Evolutionary conservation across 805 yeast genomes (phyloP).

Genomic region (Monosporozyma servazzii): DNA sequence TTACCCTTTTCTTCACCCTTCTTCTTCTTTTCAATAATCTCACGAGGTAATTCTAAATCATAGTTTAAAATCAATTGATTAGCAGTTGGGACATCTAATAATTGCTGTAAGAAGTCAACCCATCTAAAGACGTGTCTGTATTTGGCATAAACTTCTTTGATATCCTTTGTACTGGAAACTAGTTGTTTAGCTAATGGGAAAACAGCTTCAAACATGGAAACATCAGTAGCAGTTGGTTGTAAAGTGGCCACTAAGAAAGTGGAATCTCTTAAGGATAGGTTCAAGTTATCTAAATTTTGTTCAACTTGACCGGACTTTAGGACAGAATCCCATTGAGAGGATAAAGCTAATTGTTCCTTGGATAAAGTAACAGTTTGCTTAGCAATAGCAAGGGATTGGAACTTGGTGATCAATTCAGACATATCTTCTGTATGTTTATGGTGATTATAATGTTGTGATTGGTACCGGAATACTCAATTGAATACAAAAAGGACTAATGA

Average conservation of each 20-base stretch:
- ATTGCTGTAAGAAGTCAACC: slow-evolving; percentile 78
- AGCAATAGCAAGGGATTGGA: slow-evolving; percentile 21
- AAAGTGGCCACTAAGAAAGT: slow-evolving; percentile 63
- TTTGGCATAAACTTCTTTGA: slow-evolving; percentile 44
- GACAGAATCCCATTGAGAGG: slow-evolving; percentile 72
- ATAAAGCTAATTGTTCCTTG: slow-evolving; percentile 55
- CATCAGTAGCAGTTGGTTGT: slow-evolving; percentile 61
- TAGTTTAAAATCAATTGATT: slow-evolving; percentile 52
- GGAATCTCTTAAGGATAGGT: slow-evolving; percentile 54
- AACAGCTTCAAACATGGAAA: slow-evolving; percentile 55
- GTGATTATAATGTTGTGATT: background rate
- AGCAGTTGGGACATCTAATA: slow-evolving; percentile 45
- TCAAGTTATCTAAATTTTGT: slow-evolving; percentile 46
- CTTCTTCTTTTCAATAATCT: slow-evolving; percentile 50
- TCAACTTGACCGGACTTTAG: slow-evolving; percentile 48
- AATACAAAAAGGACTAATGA: background rate
- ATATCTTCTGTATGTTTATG: slow-evolving; percentile 5
- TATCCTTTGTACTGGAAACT: slow-evolving; percentile 36
- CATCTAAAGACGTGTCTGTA: slow-evolving; percentile 87
- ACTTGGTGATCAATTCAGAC: slow-evolving; percentile 26
- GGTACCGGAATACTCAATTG: background rate
- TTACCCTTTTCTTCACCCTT: slow-evolving; percentile 29
- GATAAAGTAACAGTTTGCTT: slow-evolving; percentile 25
- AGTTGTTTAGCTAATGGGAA: slow-evolving; percentile 52
- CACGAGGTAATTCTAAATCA: slow-evolving; percentile 63